These are phyloP conservation scores for Hypoxylon sp. DNA, from an alignment of 2,329 filamentous ascomycete species.

Conservation along the genomic window DNA sequence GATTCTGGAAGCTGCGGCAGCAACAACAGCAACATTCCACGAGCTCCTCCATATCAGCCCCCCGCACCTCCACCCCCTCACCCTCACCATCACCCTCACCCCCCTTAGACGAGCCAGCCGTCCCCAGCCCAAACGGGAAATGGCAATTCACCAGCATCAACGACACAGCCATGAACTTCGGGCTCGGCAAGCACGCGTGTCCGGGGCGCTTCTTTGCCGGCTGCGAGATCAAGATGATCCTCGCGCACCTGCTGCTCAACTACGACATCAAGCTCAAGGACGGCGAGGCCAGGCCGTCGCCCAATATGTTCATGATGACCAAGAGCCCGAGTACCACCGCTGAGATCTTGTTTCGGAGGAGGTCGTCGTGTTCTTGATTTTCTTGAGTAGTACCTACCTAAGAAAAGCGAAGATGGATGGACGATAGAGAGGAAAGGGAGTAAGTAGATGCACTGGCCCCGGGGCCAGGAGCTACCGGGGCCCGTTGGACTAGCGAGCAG, in stretches of 20 bases:
- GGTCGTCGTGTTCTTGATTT: slow-evolving; percentile 25
- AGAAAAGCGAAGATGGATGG: not conserved
- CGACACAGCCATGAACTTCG: slow-evolving; percentile 57
- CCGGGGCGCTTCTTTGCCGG: slow-evolving; percentile 63
- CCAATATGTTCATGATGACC: slow-evolving; percentile 56
- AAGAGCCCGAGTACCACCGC: slow-evolving; percentile 53
- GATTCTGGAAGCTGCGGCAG: slow-evolving; percentile 58
- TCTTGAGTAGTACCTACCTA: not conserved
- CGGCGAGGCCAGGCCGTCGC: slow-evolving; percentile 49
- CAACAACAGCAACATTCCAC: slow-evolving; percentile 33
- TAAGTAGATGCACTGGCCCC: not conserved
- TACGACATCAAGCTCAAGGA: slow-evolving; percentile 57
- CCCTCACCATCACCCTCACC: slow-evolving; percentile 28
- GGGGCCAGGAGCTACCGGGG: slow-evolving; percentile 37
- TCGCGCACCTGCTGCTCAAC: slow-evolving; percentile 59
- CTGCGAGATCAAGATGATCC: slow-evolving; percentile 62
- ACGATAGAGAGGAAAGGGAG: not conserved
- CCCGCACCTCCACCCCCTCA: not conserved
- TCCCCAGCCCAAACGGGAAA: slow-evolving; percentile 32
- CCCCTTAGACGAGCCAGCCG: not conserved
- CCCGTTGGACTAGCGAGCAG: not conserved
- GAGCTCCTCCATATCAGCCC: not conserved
- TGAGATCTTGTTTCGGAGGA: slow-evolving; percentile 52
- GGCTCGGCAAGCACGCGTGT: slow-evolving; percentile 59
- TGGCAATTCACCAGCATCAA: slow-evolving; percentile 57